Conservation (phyloP, 148 eudicot species). For the Euryodendron excelsum region DNA sequence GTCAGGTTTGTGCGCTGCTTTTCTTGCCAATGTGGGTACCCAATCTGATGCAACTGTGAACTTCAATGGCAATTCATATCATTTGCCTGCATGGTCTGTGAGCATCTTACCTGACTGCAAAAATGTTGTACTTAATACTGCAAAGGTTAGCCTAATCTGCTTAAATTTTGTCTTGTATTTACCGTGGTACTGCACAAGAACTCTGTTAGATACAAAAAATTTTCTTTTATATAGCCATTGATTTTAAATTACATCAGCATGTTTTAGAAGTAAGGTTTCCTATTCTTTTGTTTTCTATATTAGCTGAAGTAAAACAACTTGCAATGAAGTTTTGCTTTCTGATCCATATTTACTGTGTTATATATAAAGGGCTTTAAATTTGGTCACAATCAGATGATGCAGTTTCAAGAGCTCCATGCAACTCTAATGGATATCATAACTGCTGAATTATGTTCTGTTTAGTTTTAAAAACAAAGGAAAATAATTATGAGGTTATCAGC, state of each 20-base stretch:
- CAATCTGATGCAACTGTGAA: conserved; percentile 75
- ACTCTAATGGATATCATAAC: not conserved
- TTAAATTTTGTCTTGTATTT: not conserved
- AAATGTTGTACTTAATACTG: conserved; percentile 79
- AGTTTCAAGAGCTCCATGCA: not conserved
- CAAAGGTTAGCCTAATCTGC: conserved; percentile 63
- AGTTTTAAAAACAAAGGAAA: not conserved
- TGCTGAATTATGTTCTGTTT: not conserved
- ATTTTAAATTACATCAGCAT: not conserved
- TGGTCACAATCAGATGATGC: not conserved
- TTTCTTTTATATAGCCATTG: not conserved
- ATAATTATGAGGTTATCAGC: not conserved
- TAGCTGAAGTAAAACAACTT: not conserved
- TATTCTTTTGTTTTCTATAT: not conserved
- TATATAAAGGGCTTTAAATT: not conserved
- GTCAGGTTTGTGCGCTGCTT: conserved; percentile 78
- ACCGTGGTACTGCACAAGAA: not conserved
- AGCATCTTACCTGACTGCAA: conserved; percentile 99
- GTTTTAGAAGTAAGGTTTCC: not conserved
- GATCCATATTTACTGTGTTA: not conserved
- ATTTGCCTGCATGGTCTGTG: conserved; percentile 95
- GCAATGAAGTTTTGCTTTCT: not conserved
- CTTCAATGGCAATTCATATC: conserved; percentile 71
- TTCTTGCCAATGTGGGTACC: conserved; percentile 73
- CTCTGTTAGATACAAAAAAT: not conserved